Evolutionary conservation across 2,329 filamentous ascomycete species (phyloP), one percentile per base, ranked within the genome.

Genomic region (Aureobasidium sp.): DNA sequence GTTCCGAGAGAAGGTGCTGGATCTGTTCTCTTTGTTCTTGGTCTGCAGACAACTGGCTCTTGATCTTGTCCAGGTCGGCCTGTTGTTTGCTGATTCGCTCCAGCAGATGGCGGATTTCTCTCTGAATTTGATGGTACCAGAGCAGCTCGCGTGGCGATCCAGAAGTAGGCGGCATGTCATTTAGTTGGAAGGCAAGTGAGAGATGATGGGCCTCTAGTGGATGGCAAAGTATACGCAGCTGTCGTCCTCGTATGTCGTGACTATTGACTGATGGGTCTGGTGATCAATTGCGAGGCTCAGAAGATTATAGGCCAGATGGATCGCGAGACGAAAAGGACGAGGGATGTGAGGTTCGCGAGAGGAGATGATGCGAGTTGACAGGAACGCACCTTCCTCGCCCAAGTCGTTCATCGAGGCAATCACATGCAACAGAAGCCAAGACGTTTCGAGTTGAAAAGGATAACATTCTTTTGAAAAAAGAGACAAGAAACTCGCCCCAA

Each of bases 391-490:
- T 55, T 29, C 51, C 8, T 42, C 4, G 15, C n/a, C 31, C 2
- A 9, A 5, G 7, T 6, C 15, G 3, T 14, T 20, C 7, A 22
- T 15, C 57, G 11, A 22, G 57, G 57, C 17, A 22, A 22, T 60
- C 57, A 60, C 36, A 60, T 51, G 57, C 36, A 51, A 22, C 6
- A n/a, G 29, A 41, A 12, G 45, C 36, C 12, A 17, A 22, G 25
- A 20, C 20, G 8, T 11, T 12, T 49, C 48, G 25, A 51, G 45
- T 60, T 37, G 34, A 34, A 60, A 60, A 60, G 57, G 25, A 51
- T 41, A 51, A 51, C 45, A 60, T 60, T 60, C 57, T 62, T 62
- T 55, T 53, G 34, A 39, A 62, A 45, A 44, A 52, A 45, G 41
- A 42, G 44, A 55, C 27, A 56, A 56, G 59, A 61, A 61, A 51